These are phyloP conservation scores for Notholithocarpus densiflorus DNA, from an alignment of 306 rosid species.

Conservation along the genomic window DNA sequence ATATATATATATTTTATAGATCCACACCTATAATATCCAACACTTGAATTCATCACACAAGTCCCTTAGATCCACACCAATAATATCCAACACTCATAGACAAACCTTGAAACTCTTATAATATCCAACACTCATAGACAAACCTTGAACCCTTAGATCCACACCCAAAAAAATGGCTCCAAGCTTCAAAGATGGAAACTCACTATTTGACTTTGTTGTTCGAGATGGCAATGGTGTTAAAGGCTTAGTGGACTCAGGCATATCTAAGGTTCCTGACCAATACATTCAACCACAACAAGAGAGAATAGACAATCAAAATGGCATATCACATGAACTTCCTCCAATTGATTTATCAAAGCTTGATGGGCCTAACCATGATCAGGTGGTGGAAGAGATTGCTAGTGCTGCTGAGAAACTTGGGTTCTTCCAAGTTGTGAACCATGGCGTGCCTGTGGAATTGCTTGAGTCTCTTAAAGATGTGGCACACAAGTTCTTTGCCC, in stretches of 20 bases:
- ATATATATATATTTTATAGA: too few relatives aligned
- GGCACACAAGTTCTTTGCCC: conserved; percentile 44
- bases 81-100: too few relatives aligned
- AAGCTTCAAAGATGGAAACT: conserved; percentile 22
- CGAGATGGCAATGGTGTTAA: conserved; percentile 63
- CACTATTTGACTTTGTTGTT: conserved; percentile 53
- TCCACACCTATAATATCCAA: too few relatives aligned
- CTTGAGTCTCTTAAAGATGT: conserved; percentile 42
- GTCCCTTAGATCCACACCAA: too few relatives aligned
- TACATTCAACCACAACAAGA: conserved; percentile 54
- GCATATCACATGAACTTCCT: conserved; percentile 9
- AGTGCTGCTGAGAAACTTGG: conserved; percentile 52
- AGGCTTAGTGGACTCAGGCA: conserved; percentile 53
- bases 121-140: background rate
- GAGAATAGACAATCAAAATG: conserved; percentile 30
- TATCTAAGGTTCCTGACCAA: conserved; percentile 45
- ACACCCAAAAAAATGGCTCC: conserved; percentile 27
- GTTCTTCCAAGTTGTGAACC: conserved; percentile 65
- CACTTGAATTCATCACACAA: too few relatives aligned
- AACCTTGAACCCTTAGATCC: background rate
- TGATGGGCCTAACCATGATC: conserved; percentile 43
- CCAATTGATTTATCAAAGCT: conserved; percentile 52
- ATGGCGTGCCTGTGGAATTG: conserved; percentile 47
- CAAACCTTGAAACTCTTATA: too few relatives aligned
- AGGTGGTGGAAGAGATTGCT: conserved; percentile 38